Evolutionary conservation across 1,284 basidiomycete genomes (phyloP).

Genomic region (Gymnopus androsaceus): DNA sequence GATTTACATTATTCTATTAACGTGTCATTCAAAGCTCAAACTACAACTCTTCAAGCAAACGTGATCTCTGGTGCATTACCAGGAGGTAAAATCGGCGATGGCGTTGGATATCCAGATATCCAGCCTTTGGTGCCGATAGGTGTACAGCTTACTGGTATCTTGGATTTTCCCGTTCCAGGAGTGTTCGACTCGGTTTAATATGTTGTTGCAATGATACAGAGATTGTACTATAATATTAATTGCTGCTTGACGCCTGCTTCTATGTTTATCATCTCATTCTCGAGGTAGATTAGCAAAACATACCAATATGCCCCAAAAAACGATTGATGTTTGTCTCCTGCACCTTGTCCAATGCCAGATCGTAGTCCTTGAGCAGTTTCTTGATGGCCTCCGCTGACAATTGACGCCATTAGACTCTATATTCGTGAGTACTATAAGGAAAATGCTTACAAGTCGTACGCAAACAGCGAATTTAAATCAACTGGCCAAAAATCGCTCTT

Average conservation of each 20-base stretch:
- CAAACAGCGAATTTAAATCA: constrained; percentile 49
- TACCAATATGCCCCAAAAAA: constrained; percentile 60
- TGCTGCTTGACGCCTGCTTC: constrained; percentile 8
- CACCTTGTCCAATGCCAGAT: constrained; percentile 41
- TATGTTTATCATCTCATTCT: background rate
- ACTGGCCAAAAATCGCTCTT: constrained; percentile 49
- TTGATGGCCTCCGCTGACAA: constrained; percentile 38
- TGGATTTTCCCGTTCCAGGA: no score
- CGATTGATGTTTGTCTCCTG: constrained; percentile 48
- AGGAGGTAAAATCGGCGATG: constrained; percentile 8
- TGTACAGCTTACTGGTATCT: background rate
- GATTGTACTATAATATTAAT: background rate
- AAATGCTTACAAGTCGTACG: constrained; percentile 47
- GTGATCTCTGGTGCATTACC: background rate
- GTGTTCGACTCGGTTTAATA: background rate
- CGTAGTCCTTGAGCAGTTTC: constrained; percentile 48
- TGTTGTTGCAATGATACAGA: background rate
- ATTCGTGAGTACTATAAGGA: background rate
- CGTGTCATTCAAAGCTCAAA: background rate
- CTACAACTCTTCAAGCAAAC: background rate
- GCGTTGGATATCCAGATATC: constrained; percentile 1
- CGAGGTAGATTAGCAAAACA: constrained; percentile 16
- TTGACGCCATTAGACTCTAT: background rate
- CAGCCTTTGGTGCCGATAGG: background rate
- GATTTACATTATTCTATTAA: background rate